These are phyloP conservation scores for Colletotrichum falcatum DNA, from an alignment of 2,329 filamentous ascomycete species.

Conservation along the genomic window DNA sequence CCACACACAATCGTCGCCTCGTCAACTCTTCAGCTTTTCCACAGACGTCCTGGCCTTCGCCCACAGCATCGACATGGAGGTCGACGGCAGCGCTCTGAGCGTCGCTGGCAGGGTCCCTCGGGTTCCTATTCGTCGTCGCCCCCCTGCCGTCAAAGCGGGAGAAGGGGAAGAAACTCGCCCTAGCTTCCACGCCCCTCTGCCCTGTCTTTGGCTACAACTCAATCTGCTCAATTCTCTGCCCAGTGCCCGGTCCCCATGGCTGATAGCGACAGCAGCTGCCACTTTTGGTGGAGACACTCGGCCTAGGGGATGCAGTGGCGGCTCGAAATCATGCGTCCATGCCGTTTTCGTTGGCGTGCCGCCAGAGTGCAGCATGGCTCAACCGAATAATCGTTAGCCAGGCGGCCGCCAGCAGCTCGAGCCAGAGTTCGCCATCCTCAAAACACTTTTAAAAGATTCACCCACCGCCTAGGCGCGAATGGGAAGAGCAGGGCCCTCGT, in stretches of 20 bases:
- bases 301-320: background rate
- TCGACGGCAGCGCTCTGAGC: background rate
- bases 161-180: background rate
- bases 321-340: conserved; percentile 1
- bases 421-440: conserved; percentile 8
- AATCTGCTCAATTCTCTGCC: conserved; percentile 17
- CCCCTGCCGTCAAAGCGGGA: conserved; percentile 1
- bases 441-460: background rate
- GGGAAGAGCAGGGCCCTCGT: conserved; percentile 4
- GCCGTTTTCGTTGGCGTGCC: conserved; percentile 13
- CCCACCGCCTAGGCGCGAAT: conserved; percentile 1
- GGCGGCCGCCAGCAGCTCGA: conserved; percentile 3
- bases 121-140: conserved; percentile 13
- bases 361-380: background rate
- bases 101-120: background rate
- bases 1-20: conserved; percentile 3
- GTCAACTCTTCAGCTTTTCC: background rate
- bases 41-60: background rate
- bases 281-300: background rate
- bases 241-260: background rate
- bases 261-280: conserved; percentile 19
- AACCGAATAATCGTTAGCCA: conserved; percentile 1
- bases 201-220: conserved; percentile 14
- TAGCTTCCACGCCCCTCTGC: background rate
- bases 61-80: background rate